Conservation (phyloP, 169 alveolate genomes). For the Eimeria falciformis region DNA sequence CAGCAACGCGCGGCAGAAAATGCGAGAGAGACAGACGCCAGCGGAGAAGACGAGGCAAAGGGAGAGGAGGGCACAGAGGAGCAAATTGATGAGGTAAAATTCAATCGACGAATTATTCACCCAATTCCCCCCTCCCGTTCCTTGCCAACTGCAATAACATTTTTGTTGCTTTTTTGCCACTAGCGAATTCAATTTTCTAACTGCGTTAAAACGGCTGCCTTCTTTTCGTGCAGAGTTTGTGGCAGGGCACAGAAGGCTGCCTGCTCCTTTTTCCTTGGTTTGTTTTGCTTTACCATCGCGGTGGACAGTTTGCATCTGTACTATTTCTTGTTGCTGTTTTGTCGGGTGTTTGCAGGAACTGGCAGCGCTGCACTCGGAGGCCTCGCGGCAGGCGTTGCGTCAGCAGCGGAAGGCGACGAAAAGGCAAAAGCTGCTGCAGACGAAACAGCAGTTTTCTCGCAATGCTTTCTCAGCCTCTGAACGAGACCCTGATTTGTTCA, state of each 20-base stretch:
- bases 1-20: conserved; percentile 79
- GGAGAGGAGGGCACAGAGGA: conserved; percentile 73
- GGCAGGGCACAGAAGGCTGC: not conserved
- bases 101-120: not conserved
- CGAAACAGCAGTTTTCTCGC: conserved; percentile 27
- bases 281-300: not conserved
- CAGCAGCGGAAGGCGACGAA: conserved; percentile 53
- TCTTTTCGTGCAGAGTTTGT: not conserved
- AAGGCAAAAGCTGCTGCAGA: conserved; percentile 41
- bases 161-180: not conserved
- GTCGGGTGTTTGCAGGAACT: not conserved
- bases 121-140: too few species aligned
- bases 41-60: conserved; percentile 50
- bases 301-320: not conserved
- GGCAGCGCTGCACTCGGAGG: conserved; percentile 8
- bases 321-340: not conserved
- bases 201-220: not conserved
- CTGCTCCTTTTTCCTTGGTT: not conserved
- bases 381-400: conserved; percentile 36
- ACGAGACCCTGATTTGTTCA: conserved; percentile 61
- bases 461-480: conserved; percentile 25
- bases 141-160: too few species aligned
- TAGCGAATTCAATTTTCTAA: too few species aligned
- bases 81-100: conserved; percentile 75
- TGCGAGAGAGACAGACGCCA: not conserved